Conservation (phyloP, 2,329 filamentous ascomycete species). For the Tolypocladium cylindrosporum region DNA sequence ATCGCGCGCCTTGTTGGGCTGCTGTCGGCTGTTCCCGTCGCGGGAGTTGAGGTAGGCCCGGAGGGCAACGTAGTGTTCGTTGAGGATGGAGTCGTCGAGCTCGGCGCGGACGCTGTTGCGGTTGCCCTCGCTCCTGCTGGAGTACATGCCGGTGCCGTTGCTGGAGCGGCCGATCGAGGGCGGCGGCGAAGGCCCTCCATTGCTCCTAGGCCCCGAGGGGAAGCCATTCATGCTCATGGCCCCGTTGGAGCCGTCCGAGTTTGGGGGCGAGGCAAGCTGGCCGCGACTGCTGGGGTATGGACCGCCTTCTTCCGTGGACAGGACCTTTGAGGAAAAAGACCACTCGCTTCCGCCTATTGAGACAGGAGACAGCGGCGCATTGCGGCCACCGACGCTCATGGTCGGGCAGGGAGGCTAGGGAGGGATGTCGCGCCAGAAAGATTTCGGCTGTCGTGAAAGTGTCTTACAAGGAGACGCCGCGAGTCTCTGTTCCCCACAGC, state of each 20-base stretch:
- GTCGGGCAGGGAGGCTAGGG: slow-evolving; percentile 20
- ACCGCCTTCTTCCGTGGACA: slow-evolving; percentile 39
- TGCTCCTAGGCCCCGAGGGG: slow-evolving; percentile 43
- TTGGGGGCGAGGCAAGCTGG: slow-evolving; percentile 58
- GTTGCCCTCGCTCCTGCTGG: slow-evolving; percentile 56
- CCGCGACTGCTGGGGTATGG: slow-evolving; percentile 44
- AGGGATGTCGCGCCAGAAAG: slow-evolving; percentile 12
- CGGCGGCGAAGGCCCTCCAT: slow-evolving; percentile 68
- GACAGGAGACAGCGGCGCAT: slow-evolving; percentile 71
- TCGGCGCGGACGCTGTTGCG: slow-evolving; percentile 49
- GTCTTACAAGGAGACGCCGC: not conserved
- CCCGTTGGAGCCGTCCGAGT: slow-evolving; percentile 52
- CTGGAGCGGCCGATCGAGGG: slow-evolving; percentile 81
- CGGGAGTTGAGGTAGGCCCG: slow-evolving; percentile 67
- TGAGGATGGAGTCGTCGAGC: slow-evolving; percentile 50
- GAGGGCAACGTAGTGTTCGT: slow-evolving; percentile 73
- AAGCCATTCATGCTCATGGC: slow-evolving; percentile 51
- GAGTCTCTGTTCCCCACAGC: slow-evolving; percentile 6
- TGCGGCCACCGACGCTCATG: slow-evolving; percentile 56
- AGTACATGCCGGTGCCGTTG: slow-evolving; percentile 62
- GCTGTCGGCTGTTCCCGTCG: slow-evolving; percentile 64
- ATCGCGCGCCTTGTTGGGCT: slow-evolving; percentile 83
- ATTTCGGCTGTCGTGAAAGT: not conserved
- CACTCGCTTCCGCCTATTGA: slow-evolving; percentile 79
- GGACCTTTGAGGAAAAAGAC: slow-evolving; percentile 58